Conservation (phyloP, 2,329 filamentous ascomycete species). For the Ophiostoma australiae region DNA sequence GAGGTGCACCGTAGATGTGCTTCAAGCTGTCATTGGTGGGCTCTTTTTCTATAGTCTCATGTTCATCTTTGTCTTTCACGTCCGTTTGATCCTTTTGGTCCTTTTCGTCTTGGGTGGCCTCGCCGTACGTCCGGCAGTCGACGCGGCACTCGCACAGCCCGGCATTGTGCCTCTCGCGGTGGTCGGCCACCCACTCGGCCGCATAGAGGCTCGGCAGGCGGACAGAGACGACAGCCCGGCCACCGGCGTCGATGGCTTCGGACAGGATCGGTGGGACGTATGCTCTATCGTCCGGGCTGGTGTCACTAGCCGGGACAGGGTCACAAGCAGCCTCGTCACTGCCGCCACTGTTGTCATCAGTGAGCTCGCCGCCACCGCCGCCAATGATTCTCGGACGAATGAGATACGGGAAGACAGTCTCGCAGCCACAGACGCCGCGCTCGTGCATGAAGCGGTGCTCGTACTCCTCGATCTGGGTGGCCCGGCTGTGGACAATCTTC, state of each 20-base stretch:
- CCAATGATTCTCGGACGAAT: conserved; percentile 35
- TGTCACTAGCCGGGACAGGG: not conserved
- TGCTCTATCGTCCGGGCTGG: not conserved
- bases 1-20: not conserved
- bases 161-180: conserved; percentile 35
- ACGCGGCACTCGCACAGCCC: conserved; percentile 37
- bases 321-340: not conserved
- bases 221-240: conserved; percentile 26
- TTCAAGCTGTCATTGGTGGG: not conserved
- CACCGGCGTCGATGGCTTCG: conserved; percentile 13
- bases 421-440: conserved; percentile 41
- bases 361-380: not conserved
- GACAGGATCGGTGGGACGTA: conserved; percentile 17
- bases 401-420: conserved; percentile 37
- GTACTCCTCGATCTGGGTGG: conserved; percentile 39
- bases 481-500: conserved; percentile 39
- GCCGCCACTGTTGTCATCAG: not conserved
- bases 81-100: not conserved
- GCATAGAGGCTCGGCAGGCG: conserved; percentile 38
- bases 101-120: conserved; percentile 14
- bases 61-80: not conserved
- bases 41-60: no score
- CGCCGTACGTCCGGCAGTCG: conserved; percentile 34
- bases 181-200: conserved; percentile 41
- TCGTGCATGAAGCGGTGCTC: conserved; percentile 45